Percentiles rank a stretch among this genome's conserved stretches.
phyloP scores from a whole-genome alignment of 176 grass and related monocot genomes.

The Zoysia pacifica region DNA sequence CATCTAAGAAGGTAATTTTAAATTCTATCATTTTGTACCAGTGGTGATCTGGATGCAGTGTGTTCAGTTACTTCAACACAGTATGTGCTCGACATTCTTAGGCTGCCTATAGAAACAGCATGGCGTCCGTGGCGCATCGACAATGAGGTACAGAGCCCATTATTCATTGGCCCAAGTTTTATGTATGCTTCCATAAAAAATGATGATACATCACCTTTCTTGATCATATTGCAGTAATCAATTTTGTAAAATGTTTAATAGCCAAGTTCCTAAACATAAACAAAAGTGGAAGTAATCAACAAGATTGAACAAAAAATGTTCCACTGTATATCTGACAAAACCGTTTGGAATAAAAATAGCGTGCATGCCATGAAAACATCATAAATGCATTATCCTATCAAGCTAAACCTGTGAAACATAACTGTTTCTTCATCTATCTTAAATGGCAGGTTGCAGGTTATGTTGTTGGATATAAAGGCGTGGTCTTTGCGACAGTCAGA shows the following conservation, averaged over 20 bases:
- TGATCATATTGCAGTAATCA: not conserved
- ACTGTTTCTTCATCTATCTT: not conserved
- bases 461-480: constrained; percentile 49
- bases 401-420: constrained; percentile 24
- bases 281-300: not conserved
- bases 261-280: not conserved
- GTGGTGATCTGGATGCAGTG: constrained; percentile 65
- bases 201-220: not conserved
- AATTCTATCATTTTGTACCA: constrained; percentile 27
- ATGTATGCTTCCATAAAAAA: not conserved
- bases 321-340: not conserved
- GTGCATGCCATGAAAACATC: not conserved
- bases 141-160: constrained; percentile 40
- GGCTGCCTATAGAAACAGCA: constrained; percentile 42
- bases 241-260: not conserved
- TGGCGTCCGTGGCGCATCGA: constrained; percentile 65
- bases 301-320: not conserved
- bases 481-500: constrained; percentile 57
- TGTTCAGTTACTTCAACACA: constrained; percentile 66
- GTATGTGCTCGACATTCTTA: constrained; percentile 49
- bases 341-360: not conserved
- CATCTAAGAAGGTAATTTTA: not conserved
- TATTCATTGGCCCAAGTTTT: constrained; percentile 3
- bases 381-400: constrained; percentile 3
- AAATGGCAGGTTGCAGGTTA: constrained; percentile 61